Evolutionary conservation across 306 rosid genomes (phyloP), one percentile per base, ranked within the genome.

Genomic region (Begonia peltatifolia): DNA sequence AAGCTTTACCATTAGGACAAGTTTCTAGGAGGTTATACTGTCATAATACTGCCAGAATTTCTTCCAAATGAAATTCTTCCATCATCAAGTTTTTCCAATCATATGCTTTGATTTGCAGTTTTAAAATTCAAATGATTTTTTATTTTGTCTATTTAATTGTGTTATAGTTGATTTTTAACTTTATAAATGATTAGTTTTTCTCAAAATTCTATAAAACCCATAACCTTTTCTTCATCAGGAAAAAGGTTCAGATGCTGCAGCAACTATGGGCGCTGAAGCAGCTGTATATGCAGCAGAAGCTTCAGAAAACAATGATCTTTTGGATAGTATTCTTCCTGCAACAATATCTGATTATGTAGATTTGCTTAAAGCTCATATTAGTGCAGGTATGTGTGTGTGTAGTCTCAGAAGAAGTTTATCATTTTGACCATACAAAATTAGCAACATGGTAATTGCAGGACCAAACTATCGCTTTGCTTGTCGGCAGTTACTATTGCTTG

Each of bases 231-330:
- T 60, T 65, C 57, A 49, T 54, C 73, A 89, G 97, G 84, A 72
- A 58, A 85, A 76, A 68, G 99, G 95, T 62, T 76, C 94, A 59
- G 94, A 86, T 68, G 95, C 99, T 71, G 95, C 99, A 41, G 73
- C 86, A 35, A 74, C 95, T n/a, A 79, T 50, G 75, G 95, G 99
- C 25, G 71, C 95, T 42, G 99, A 85, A 75, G 99, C 99, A 22
- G 84, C 82, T 53, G 94, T 90, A 25, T 90, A 90, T 76, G 99
- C 99, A 1, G 80, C 93, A 16, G 95, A 86, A 83, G 95, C 99
- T 59, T 80, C 94, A 12, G 84, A 83, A 65, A 76, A 64, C 61
- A 90, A 83, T 71, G 95, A 90, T 59, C 94, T 90, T 54, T 70
- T 90, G 20, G 99, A 90, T 78, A 69, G 68, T 64, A 75, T 83